Conservation (phyloP, 1,284 basidiomycete genomes). For the Cutaneotrichosporon spelunceum region DNA sequence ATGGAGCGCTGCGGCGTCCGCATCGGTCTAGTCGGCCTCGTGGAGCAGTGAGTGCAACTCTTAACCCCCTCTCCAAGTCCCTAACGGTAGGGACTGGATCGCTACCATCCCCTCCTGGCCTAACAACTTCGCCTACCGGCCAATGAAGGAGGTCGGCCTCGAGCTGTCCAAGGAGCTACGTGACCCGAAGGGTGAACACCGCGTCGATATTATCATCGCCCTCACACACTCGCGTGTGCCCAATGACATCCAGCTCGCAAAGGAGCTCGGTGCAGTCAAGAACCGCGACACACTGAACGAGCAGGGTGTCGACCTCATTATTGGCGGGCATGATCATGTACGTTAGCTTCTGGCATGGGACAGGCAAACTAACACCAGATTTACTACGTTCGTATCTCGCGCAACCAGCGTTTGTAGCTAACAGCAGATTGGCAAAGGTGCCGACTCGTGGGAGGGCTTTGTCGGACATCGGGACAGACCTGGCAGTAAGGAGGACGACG, state of each 20-base stretch:
- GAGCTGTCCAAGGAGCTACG: constrained; percentile 68
- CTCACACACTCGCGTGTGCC: constrained; percentile 74
- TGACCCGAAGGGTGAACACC: constrained; percentile 64
- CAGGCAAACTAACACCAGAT: constrained; percentile 27
- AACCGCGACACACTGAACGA: constrained; percentile 54
- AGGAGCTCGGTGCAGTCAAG: constrained; percentile 60
- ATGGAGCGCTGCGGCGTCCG: constrained; percentile 65
- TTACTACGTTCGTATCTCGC: constrained; percentile 30
- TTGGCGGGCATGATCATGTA: constrained; percentile 84
- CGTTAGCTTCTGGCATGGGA: constrained; percentile 9
- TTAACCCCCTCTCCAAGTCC: neutral
- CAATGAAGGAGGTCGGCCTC: constrained; percentile 64
- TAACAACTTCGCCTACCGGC: constrained; percentile 63
- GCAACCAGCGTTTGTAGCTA: neutral
- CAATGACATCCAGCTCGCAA: constrained; percentile 66
- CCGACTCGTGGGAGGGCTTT: constrained; percentile 68
- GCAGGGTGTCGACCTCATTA: constrained; percentile 79
- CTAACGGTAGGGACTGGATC: constrained; percentile 68
- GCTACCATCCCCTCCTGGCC: constrained; percentile 80
- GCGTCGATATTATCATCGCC: constrained; percentile 74
- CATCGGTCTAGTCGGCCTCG: constrained; percentile 75
- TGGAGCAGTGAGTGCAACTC: constrained; percentile 64
- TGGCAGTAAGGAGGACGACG: constrained; percentile 71
- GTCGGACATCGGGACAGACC: constrained; percentile 59
- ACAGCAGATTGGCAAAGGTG: constrained; percentile 70